Conservation (phyloP, 176 grass and related monocot species). For the Aegilops tauschii region DNA sequence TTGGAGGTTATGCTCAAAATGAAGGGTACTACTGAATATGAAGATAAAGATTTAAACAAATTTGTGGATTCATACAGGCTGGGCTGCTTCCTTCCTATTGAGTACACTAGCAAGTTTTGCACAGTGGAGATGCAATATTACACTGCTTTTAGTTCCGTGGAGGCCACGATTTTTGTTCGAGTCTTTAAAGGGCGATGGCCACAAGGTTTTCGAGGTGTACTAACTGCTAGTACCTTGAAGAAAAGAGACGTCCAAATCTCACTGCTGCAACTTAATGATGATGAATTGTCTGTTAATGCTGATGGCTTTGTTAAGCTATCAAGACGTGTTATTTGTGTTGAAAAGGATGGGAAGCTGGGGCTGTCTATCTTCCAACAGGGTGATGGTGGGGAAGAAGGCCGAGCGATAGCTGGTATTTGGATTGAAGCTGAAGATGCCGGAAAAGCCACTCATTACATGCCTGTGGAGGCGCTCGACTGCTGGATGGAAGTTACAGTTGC, state of each 20-base stretch:
- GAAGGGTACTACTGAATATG: neutral
- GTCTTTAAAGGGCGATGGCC: neutral
- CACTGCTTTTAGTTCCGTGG: neutral
- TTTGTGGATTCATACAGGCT: neutral
- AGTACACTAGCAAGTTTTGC: neutral
- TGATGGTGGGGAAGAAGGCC: neutral
- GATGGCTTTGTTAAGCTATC: neutral
- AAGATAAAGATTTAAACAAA: neutral
- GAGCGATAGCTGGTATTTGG: neutral
- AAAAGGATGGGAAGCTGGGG: neutral
- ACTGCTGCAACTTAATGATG: neutral
- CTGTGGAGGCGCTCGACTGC: neutral
- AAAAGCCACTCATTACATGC: neutral
- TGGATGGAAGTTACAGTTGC: neutral
- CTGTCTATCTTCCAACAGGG: neutral
- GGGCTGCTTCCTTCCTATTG: neutral
- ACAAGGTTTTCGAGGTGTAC: neutral
- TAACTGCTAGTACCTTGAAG: neutral
- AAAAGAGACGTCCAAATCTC: neutral
- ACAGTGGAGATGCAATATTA: neutral
- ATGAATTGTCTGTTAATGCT: neutral
- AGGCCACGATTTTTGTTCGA: neutral
- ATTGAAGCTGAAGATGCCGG: neutral
- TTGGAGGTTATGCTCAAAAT: neutral
- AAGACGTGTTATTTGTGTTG: neutral